Base-by-base conservation (phyloP, 2,329 filamentous ascomycete species). In the Bipolaris victoriae region DNA sequence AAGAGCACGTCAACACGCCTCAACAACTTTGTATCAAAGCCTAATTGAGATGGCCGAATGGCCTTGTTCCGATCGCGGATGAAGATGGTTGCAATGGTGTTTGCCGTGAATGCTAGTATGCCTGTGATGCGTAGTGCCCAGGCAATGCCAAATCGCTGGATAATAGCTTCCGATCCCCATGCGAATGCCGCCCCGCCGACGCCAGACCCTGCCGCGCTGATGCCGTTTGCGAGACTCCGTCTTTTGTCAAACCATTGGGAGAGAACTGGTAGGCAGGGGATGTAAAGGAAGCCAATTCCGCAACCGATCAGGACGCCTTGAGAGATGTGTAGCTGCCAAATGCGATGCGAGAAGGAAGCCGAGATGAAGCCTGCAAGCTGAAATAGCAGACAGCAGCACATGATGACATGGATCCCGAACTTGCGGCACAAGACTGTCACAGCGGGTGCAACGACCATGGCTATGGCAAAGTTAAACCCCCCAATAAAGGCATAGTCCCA, bases 71-170 rank as follows among this genome's bases (percentile, higher is more conserved):
- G 47, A 58, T 78, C 65, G 31, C 71, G 69, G 7, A 78, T 68
- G 3, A 76, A 45, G 5, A 57, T 41, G 1, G 68, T 72, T 1
- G 73, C 76, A 9, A 64, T 45, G 5, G 70, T 20, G 58, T 74
- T 76, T 7, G 68, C 69, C 0, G 58, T 62, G 7, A 73, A 61
- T 5, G 62, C 63, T 9, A 71, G 64, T 7, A 76, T 75, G 67
- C 57, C 76, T 36, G 66, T 82, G 71, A 50, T 70, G 24, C 57
- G 71, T 70, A 52, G 85, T 73, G 43, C 77, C 73, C 31, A 89
- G 65, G 55, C 57, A 0, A 80, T 63, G 1, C 63, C 63, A 2
- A 78, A 61, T 2, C 57, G 58, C 15, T 65, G 54, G n/a, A 81
- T 78, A 65, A 80, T 78, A 3, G 76, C 65, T 29, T 69, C 61